Base-by-base conservation (phyloP, 345 rosid species). In the Cardiospermum halicacabum region DNA sequence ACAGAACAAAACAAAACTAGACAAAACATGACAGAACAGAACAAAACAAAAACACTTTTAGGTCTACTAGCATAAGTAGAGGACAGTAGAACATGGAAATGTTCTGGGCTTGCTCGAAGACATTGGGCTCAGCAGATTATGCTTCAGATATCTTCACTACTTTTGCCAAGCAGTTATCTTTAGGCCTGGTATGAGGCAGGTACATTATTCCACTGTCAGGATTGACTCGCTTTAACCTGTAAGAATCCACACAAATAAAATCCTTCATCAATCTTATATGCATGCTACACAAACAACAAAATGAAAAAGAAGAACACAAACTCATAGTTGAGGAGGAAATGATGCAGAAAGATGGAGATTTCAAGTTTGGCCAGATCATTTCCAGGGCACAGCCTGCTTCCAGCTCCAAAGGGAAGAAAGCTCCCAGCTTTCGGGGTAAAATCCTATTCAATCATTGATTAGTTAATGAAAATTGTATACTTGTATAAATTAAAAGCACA, bases 301-400 rank as follows among this genome's bases (percentile, higher is more conserved):
- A 39, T 9, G 43, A 39, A 39, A 15, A 43, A 16, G 42, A 34
- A 34, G 39, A 21, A 2, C 19, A 78, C 81, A 53, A 30, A 87
- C 96, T 63, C 26, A 72, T 87, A 89, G 40, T 80, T 77, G n/a
- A 89, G 90, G 42, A 91, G 86, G 67, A 91, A 91, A 76, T 89
- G 77, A 49, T 91, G 97, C 63, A 91, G 88, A 59, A 86, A 91
- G 16, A 87, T 78, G 7, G 92, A 66, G 36, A 91, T 85, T 72
- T 89, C 97, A 30, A 91, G 84, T 80, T 85, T 91, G 18, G 94
- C 92, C 3, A 91, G 92, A 80, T 89, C 92, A 57, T 89, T 89
- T 73, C 97, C 97, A 10, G 96, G 96, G 69, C 96, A 91, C 51
- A 89, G 58, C 72, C 84, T 77, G 67, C 89, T 85, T 70, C 97